A percentile compares a stretch with the other conserved stretches of the same genome.
phyloP scores from a whole-genome alignment of 1,284 basidiomycete species.

The Moesziomyces globuligerus region DNA sequence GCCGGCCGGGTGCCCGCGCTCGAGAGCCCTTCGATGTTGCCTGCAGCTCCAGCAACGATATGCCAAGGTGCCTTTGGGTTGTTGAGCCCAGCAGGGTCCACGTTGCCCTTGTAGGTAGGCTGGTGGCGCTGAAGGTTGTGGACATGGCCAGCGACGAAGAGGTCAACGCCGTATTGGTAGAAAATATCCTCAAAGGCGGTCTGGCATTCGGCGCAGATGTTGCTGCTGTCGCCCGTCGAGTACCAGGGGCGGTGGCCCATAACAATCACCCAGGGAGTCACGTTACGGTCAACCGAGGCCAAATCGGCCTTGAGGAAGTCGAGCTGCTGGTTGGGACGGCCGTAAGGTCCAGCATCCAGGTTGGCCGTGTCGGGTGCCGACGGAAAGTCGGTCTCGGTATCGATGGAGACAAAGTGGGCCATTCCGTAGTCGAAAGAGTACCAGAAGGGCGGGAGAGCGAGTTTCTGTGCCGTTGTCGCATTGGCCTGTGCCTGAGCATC shows the following conservation, averaged over 20 bases:
- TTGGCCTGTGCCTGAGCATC: constrained; percentile 10
- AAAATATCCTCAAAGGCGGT: constrained; percentile 66
- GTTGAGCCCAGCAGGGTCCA: constrained; percentile 49
- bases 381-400: constrained; percentile 58
- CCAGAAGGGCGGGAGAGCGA: constrained; percentile 45
- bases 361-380: constrained; percentile 45
- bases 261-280: constrained; percentile 68
- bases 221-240: constrained; percentile 43
- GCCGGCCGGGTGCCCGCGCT: constrained; percentile 12
- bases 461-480: constrained; percentile 8
- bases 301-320: constrained; percentile 64
- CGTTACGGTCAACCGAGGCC: constrained; percentile 64
- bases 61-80: constrained; percentile 63
- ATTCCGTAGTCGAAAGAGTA: constrained; percentile 54
- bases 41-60: constrained; percentile 66
- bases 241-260: constrained; percentile 65
- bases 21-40: constrained; percentile 64
- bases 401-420: constrained; percentile 53
- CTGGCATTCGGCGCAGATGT: constrained; percentile 62
- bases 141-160: constrained; percentile 66
- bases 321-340: constrained; percentile 33
- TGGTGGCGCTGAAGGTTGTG: constrained; percentile 67
- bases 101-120: constrained; percentile 61
- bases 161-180: constrained; percentile 66
- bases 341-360: constrained; percentile 32